phyloP scores from a whole-genome alignment of 768 basidiomycete species.

The Lactarius vividus region DNA sequence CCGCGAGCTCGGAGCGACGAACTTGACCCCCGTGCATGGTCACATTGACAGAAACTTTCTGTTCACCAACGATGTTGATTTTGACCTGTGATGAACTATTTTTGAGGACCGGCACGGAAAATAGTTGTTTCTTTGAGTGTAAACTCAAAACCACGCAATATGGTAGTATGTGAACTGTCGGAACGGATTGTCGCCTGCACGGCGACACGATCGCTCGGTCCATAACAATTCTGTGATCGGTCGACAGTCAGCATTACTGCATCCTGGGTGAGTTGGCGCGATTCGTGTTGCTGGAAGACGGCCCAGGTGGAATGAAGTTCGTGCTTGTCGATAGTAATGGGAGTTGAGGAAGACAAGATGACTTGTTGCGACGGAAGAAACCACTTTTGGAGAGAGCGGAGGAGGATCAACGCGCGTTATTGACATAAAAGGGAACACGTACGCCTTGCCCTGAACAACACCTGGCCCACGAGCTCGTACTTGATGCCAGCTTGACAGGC shows the following conservation, averaged over 20 bases:
- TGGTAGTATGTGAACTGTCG: slow-evolving; percentile 61
- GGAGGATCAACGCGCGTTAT: background rate
- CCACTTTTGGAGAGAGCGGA: slow-evolving; percentile 46
- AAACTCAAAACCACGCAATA: slow-evolving; percentile 83
- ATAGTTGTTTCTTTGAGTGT: slow-evolving; percentile 74
- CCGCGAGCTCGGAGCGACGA: slow-evolving; percentile 69
- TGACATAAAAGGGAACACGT: slow-evolving; percentile 29
- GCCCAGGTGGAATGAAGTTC: slow-evolving; percentile 94
- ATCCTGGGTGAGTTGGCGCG: slow-evolving; percentile 61
- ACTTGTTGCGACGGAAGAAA: slow-evolving; percentile 78
- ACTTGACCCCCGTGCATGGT: slow-evolving; percentile 70
- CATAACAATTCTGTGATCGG: slow-evolving; percentile 75
- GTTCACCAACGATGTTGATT: slow-evolving; percentile 58
- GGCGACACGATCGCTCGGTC: slow-evolving; percentile 78
- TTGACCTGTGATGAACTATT: slow-evolving; percentile 58
- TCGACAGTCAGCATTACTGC: slow-evolving; percentile 74
- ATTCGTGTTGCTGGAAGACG: slow-evolving; percentile 76
- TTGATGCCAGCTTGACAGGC: slow-evolving; percentile 64
- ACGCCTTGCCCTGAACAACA: slow-evolving; percentile 87
- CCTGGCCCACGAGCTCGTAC: slow-evolving; percentile 86
- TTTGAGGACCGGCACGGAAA: slow-evolving; percentile 65
- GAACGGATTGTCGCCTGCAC: slow-evolving; percentile 72
- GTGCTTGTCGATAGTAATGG: slow-evolving; percentile 88
- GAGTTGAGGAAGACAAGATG: slow-evolving; percentile 61
- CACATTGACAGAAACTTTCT: slow-evolving; percentile 67